Base-by-base conservation (phyloP, 1,139 yeast species). In the Suhomyces terraborum region DNA sequence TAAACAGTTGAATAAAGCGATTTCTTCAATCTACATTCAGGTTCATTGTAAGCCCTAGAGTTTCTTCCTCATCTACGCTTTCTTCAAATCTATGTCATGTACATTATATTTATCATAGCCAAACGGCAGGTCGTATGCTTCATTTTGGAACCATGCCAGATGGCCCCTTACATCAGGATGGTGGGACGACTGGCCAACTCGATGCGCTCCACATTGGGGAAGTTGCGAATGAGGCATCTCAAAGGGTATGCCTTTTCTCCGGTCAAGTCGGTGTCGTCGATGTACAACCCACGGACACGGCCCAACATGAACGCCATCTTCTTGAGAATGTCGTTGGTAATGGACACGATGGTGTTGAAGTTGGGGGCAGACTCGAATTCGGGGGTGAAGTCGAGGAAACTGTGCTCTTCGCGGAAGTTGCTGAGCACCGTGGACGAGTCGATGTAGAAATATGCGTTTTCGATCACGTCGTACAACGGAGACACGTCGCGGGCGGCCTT, bases 261-360 rank as follows among this genome's bases (percentile, higher is more conserved):
- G 2, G 53, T 47, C 22, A 67, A 52, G 25, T 59, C 51, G 17
- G 50, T 46, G 41, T 69, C 75, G 45, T 69, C 73, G 32, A 69
- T 61, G 39, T 62, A 66, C 16, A 64, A 39, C 3, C 67, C 69
- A 38, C 64, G 55, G 3, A 69, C 59, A 25, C 69, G 54, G 6
- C 61, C 66, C 31, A 65, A 45, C 67, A 69, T 63, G 43, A 62
- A 66, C 27, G 56, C 50, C 51, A 61, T 56, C 40, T 68, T 67
- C 48, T 67, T 66, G 45, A 69, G 56, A 9, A 69, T 62, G 51
- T 67, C 73, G 43, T 58, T 62, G 17, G 68, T 67, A 27, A 69
- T 60, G 21, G 66, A 56, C 6, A 65, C 62, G 13, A 68, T 48
- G 32, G 61, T 57, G 40, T 61, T 58, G 53, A 67, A 66, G 17